Evolutionary conservation across 2,329 filamentous ascomycete species (phyloP).

Genomic region (Exserohilum rostratum): DNA sequence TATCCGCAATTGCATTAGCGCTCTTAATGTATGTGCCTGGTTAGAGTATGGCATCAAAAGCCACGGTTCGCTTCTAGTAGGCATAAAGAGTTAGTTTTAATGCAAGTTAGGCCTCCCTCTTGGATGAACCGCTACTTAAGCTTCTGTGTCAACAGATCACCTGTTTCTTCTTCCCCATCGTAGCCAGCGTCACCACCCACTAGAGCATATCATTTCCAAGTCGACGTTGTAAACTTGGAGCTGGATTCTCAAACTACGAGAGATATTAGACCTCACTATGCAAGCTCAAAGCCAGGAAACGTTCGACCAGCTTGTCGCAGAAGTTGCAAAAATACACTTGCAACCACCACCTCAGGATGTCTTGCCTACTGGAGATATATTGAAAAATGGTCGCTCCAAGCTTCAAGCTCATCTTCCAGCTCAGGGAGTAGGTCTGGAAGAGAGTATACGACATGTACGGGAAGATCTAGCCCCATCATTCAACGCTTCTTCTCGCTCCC

Average conservation of each 20-base stretch:
- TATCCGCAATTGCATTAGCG: background rate
- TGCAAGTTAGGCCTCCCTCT: slow-evolving; percentile 4
- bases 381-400: slow-evolving; percentile 41
- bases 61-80: slow-evolving; percentile 4
- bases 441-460: slow-evolving; percentile 52
- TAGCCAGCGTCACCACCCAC: background rate
- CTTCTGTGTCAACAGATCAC: background rate
- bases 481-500: slow-evolving; percentile 64
- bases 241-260: background rate
- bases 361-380: slow-evolving; percentile 40
- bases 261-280: slow-evolving; percentile 2
- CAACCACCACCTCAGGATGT: slow-evolving; percentile 31
- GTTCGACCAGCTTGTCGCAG: slow-evolving; percentile 27
- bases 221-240: background rate
- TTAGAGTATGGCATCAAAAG: background rate
- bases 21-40: background rate
- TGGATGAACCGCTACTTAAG: background rate
- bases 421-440: slow-evolving; percentile 52
- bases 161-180: background rate
- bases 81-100: background rate
- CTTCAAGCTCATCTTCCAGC: slow-evolving; percentile 48
- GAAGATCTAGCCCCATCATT: slow-evolving; percentile 62
- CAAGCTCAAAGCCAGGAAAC: slow-evolving; percentile 20
- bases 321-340: slow-evolving; percentile 34
- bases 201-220: background rate